A percentile compares a stretch with the other conserved stretches of the same genome.
Evolutionary conservation across 371 early-diverging fungal species (phyloP).

Genomic region (Mucor piriformis): DNA sequence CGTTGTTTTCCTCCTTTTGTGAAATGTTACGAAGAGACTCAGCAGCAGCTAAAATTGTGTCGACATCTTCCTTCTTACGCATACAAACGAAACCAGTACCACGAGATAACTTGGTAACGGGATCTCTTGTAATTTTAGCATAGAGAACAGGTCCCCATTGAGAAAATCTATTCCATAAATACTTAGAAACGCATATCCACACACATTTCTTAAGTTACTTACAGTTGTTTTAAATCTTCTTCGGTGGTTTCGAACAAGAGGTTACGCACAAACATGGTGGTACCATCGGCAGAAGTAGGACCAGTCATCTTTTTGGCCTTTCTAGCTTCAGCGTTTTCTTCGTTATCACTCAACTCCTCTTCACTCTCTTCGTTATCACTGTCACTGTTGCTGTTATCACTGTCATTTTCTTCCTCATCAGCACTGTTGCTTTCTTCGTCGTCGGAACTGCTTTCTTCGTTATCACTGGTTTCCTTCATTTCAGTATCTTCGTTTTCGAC

Average conservation of each 20-base stretch:
- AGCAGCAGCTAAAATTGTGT: conserved; percentile 72
- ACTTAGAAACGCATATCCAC: neutral
- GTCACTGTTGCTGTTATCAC: conserved; percentile 39
- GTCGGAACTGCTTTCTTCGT: conserved; percentile 29
- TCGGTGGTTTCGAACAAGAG: conserved; percentile 88
- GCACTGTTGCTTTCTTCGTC: conserved; percentile 31
- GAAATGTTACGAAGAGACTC: conserved; percentile 54
- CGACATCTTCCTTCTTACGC: conserved; percentile 70
- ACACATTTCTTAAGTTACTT: conserved; percentile 27
- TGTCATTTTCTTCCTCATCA: conserved; percentile 40
- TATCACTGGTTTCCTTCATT: conserved; percentile 27
- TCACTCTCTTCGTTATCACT: conserved; percentile 46
- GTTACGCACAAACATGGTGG: conserved; percentile 92
- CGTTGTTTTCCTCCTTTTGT: conserved; percentile 44
- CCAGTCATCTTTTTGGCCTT: conserved; percentile 25
- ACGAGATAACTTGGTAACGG: conserved; percentile 76
- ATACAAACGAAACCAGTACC: conserved; percentile 96
- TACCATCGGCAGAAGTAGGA: conserved; percentile 61
- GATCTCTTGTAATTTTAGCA: conserved; percentile 82
- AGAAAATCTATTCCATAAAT: conserved; percentile 38
- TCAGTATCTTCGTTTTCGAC: conserved; percentile 30
- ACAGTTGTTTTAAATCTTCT: conserved; percentile 75
- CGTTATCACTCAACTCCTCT: conserved; percentile 48
- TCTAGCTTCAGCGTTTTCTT: conserved; percentile 31
- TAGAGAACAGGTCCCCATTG: conserved; percentile 83